phyloP scores from a whole-genome alignment of 495 filamentous ascomycete genomes.

The Podospora pseudopauciseta region DNA sequence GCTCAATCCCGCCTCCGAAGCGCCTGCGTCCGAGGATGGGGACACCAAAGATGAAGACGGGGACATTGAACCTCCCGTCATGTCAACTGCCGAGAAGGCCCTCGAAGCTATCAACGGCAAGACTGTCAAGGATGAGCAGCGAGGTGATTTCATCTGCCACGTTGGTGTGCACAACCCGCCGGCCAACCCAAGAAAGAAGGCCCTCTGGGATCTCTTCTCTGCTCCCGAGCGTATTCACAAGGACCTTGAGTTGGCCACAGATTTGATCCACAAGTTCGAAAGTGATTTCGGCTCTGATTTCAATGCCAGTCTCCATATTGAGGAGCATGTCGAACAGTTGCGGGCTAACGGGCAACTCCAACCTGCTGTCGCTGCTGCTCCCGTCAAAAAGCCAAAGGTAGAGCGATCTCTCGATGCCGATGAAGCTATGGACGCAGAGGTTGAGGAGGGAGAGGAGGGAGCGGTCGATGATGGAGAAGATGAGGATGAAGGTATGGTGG shows the following conservation, averaged over 20 bases:
- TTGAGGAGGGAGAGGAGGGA: slow-evolving; percentile 67
- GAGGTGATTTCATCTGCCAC: slow-evolving; percentile 95
- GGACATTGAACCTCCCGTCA: slow-evolving; percentile 34
- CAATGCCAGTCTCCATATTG: slow-evolving; percentile 72
- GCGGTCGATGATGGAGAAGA: slow-evolving; percentile 64
- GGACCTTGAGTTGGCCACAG: slow-evolving; percentile 73
- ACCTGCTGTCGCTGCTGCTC: slow-evolving; percentile 54
- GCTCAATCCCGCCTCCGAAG: slow-evolving; percentile 72
- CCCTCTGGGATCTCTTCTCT: slow-evolving; percentile 93
- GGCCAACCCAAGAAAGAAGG: slow-evolving; percentile 84
- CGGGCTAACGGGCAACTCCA: slow-evolving; percentile 70
- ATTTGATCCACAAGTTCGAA: slow-evolving; percentile 76
- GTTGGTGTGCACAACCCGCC: slow-evolving; percentile 93
- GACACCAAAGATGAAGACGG: slow-evolving; percentile 58
- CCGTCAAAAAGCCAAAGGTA: slow-evolving; percentile 61
- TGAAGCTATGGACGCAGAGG: slow-evolving; percentile 68
- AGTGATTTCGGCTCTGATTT: slow-evolving; percentile 67
- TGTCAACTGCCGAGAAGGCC: slow-evolving; percentile 72
- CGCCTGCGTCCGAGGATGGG: slow-evolving; percentile 56
- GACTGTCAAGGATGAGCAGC: slow-evolving; percentile 86
- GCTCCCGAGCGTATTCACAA: slow-evolving; percentile 82
- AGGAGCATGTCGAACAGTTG: slow-evolving; percentile 79
- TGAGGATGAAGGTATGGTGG: slow-evolving; percentile 68
- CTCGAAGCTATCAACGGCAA: slow-evolving; percentile 92
- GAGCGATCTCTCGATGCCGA: slow-evolving; percentile 57